phyloP scores from a whole-genome alignment of 257 asterid species.

The Solanum pimpinellifolium region DNA sequence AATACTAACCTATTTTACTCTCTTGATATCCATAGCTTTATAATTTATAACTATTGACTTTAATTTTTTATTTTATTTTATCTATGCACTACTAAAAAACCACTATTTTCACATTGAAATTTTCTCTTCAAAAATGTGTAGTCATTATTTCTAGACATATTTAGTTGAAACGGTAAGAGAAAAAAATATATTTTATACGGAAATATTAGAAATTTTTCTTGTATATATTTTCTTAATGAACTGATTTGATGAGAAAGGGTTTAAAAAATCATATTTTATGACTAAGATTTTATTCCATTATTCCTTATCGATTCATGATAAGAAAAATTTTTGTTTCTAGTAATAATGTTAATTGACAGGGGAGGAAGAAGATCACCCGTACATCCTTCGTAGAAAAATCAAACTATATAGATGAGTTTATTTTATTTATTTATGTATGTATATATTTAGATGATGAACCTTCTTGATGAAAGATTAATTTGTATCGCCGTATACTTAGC shows the following conservation, averaged over 20 bases:
- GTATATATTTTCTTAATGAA: neutral
- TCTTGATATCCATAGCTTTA: neutral
- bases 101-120: neutral
- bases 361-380: neutral
- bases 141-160: too few relatives aligned
- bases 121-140: too few relatives aligned
- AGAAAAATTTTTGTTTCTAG: neutral
- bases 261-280: neutral
- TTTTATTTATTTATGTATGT: neutral
- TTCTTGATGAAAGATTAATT: neutral
- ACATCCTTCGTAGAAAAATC: neutral
- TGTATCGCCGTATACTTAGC: neutral
- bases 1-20: neutral
- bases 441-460: neutral
- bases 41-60: neutral
- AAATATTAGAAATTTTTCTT: neutral
- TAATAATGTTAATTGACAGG: neutral
- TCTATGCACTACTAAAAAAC: neutral
- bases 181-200: neutral
- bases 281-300: neutral
- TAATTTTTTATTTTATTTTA: neutral
- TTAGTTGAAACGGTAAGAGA: too few relatives aligned
- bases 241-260: neutral
- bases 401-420: neutral
- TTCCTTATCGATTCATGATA: neutral